Evolutionary conservation across 345 rosid genomes (phyloP), one percentile per base, ranked within the genome.

Genomic region (Citrus unshiu): DNA sequence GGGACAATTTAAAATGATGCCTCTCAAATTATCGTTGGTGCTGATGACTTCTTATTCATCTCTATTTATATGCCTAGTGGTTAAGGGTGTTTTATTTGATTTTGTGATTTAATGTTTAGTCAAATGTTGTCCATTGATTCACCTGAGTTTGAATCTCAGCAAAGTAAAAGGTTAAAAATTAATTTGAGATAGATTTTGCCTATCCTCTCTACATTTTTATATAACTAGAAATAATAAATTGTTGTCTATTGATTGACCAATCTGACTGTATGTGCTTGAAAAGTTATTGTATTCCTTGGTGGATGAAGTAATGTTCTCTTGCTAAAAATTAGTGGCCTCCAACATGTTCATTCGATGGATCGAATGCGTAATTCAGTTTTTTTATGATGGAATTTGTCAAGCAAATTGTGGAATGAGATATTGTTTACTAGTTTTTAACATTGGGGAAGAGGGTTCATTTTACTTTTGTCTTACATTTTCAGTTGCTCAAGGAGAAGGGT

Each of bases 401-500:
- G 9, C 5, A 39, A 6, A 13, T 32, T 68, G 57, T 25, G 27
- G 54, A 27, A 49, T 49, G 60, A 70, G 32, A 70, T 27, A n/a
- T 43, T 68, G 57, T 70, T 59, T 46, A 13, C 16, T 72, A 7
- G 34, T 32, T 56, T 34, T 72, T 22, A 22, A 22, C 21, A 19
- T 72, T n/a, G 32, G 49, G 68, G 24, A 16, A 70, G 21, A 14
- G 32, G 2, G 34, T 70, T 46, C 8, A 6, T 46, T 32, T 40
- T 74, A 5, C 25, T 27, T 21, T 46, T 16, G 56, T 24, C 18
- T 3, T 27, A 27, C 35, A 7, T 25, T 64, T 39, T 22, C 78
- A 95, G 98, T 86, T 95, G 83, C 90, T 95, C 2, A 95, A 90
- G 88, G 98, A 95, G 87, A 95, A 90, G 86, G 90, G 87, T 61